phyloP scores from a whole-genome alignment of 768 basidiomycete genomes.

The Boletales sp. region DNA sequence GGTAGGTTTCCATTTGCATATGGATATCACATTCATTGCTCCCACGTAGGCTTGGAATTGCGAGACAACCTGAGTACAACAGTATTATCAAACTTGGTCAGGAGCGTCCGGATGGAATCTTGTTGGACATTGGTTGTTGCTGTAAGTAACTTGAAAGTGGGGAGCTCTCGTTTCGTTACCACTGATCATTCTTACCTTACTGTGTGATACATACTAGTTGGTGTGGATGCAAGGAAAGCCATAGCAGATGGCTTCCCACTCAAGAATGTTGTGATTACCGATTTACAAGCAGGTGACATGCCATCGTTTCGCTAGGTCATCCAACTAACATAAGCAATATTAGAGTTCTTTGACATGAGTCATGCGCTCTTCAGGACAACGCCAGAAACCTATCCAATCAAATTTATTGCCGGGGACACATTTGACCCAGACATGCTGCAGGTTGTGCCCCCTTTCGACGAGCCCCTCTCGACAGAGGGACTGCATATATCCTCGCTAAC shows the following conservation, averaged over 20 bases:
- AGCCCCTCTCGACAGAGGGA: conserved; percentile 17
- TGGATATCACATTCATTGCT: too few species aligned
- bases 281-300: too few species aligned
- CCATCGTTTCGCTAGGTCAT: too few species aligned
- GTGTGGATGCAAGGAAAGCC: conserved; percentile 37
- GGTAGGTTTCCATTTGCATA: conserved; percentile 4
- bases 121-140: conserved; percentile 47
- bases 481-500: conserved; percentile 34
- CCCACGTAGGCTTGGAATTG: conserved; percentile 12
- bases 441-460: conserved; percentile 28
- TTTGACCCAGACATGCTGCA: conserved; percentile 45
- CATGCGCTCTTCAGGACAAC: conserved; percentile 60
- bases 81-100: conserved; percentile 34
- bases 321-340: too few species aligned
- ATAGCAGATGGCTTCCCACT: conserved; percentile 42
- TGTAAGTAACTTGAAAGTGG: conserved; percentile 34
- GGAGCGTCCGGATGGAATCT: conserved; percentile 34
- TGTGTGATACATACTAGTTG: too few species aligned
- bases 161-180: too few species aligned
- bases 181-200: too few species aligned
- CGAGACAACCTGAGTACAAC: conserved; percentile 15
- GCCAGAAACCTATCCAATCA: conserved; percentile 45
- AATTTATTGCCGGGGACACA: conserved; percentile 53
- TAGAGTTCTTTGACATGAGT: conserved; percentile 57
- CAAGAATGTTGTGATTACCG: conserved; percentile 36